Evolutionary conservation across 2,329 filamentous ascomycete genomes (phyloP), one percentile per base, ranked within the genome.

Genomic region (Neofusicoccum parvum): DNA sequence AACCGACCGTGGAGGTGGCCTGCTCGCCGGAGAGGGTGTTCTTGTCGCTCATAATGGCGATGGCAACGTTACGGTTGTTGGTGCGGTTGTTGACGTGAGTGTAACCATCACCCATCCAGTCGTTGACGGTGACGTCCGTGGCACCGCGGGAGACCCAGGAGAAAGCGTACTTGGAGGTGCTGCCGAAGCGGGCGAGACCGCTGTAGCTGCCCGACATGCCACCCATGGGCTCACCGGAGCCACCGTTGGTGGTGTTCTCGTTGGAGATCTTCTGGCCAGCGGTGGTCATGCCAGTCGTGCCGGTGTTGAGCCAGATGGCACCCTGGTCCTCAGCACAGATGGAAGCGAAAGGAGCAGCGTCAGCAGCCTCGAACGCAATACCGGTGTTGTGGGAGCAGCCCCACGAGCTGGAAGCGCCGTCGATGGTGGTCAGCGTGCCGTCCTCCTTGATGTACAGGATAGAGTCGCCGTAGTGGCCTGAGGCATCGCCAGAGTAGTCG

Each of bases 301-400:
- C 80, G 23, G 86, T 88, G 79, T 89, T 89, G 56, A 88, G 78
- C 86, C 86, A 88, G 75, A 89, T 86, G 48, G 82, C 84, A 23
- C 86, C 87, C 72, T 88, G 86, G 68, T 88, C 87, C 69, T 88
- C 86, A 17, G 86, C 83, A 69, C 86, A 88, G 66, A 88, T 78
- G 62, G 81, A 84, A 23, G 86, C 85, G 67, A 86, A 88, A 3
- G 87, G 87, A 17, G 83, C 78, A 14, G 79, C 82, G 58, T 87
- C 85, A 20, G 86, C 85, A 17, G 82, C 85, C 72, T 88, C 87
- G 63, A 89, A 83, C 5, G 85, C 86, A 64, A 89, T 88, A 65
- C 87, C 87, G 0, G 86, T 88, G 76, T 89, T 89, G 80, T 88
- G 86, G 5, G 83, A 86, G 79, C 87, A 89, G 17, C 86, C 87